Evolutionary conservation across 345 rosid species (phyloP), one percentile per base, ranked within the genome.

Genomic region (Gossypium longicalyx): DNA sequence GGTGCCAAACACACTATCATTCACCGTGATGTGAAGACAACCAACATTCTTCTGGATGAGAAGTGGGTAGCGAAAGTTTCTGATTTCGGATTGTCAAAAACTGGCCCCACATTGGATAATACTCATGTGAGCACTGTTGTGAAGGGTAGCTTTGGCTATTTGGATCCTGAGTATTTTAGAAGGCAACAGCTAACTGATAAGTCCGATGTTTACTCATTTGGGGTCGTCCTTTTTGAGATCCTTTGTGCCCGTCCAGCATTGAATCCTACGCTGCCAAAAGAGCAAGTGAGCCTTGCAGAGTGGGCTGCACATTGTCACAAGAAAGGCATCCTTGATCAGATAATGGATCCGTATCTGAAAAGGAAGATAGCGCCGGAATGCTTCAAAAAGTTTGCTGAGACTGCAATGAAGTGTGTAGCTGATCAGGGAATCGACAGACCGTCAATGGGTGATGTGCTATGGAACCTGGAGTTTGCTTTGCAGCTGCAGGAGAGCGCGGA

Each of bases 31-130:
- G 99, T 95, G 12, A 95, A 95, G 87, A 95, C 99, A 19, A 95
- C 99, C 61, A 95, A 95, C 83, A 95, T 95, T 77, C 90, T 93
- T 73, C 77, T 96, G 77, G 99, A 96, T 58, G 98, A 93, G 86
- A 93, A 91, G 74, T 96, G 97, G 98, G 99, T 96, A 12, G 99
- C 99, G 8, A 96, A 96, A 86, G 99, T 96, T 74, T 91, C 99
- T 48, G 98, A 96, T 74, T 96, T 96, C 15, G 99, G 99, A 3
- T 74, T 96, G 79, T 96, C 99, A 2, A 96, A 96, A 83, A 96
- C 98, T 9, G 98, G 99, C 80, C 99, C 99, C 12, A 83, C 93
- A 4, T 81, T 96, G 83, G 99, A 93, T 84, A 89, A 93, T 79
- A 96, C 98, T 11, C 99, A 96, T 61, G 98, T 96, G 59, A 96